These are phyloP conservation scores for Microglena sp. DNA, from an alignment of 139 green algal genomes.

Conservation along the genomic window DNA sequence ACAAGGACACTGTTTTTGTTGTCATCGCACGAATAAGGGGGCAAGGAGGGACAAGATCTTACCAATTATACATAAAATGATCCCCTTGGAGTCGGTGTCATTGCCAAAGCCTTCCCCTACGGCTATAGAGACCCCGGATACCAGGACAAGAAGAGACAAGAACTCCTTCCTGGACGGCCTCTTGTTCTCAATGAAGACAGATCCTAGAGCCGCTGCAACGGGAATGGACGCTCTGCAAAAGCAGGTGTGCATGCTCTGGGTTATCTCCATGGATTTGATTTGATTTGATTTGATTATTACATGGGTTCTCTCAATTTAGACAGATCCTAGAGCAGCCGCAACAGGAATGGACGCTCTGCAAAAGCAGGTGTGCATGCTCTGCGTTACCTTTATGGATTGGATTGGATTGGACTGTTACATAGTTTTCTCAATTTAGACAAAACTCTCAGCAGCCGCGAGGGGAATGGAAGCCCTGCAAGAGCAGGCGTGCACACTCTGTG, in stretches of 20 bases:
- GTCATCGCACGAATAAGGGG: too few relatives aligned
- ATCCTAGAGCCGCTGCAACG: constrained; percentile 21
- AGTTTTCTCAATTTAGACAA: constrained; percentile 20
- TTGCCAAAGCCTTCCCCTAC: constrained; percentile 22
- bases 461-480: constrained; percentile 23
- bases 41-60: too few relatives aligned
- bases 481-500: neutral
- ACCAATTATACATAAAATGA: constrained; percentile 24
- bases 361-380: neutral
- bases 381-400: neutral
- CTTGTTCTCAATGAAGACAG: constrained; percentile 23
- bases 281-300: neutral
- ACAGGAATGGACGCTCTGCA: constrained; percentile 27
- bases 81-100: constrained; percentile 3
- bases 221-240: constrained; percentile 24
- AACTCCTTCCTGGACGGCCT: constrained; percentile 16
- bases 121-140: constrained; percentile 24
- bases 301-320: constrained; percentile 18
- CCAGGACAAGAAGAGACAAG: constrained; percentile 25
- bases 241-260: neutral
- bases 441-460: constrained; percentile 19
- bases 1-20: too few relatives aligned
- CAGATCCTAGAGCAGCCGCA: constrained; percentile 18
- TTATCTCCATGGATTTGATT: neutral
- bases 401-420: neutral